A percentile compares a stretch with the other conserved stretches of the same genome.
Evolutionary conservation across 768 basidiomycete species (phyloP).

Genomic region (Cystoderma amianthinum): DNA sequence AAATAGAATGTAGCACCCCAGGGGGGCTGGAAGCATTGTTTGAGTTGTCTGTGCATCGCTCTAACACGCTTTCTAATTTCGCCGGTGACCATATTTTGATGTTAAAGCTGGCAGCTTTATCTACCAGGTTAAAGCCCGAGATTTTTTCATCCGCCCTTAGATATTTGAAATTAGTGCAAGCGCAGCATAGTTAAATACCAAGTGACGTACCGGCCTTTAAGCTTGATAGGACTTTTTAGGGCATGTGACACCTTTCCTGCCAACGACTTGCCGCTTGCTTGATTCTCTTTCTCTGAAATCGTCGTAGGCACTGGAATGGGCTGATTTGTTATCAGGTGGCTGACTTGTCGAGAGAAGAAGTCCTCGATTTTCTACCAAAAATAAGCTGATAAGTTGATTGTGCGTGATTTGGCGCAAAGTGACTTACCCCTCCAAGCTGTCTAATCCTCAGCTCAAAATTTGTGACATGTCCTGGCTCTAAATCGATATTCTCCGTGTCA

Average conservation of each 20-base stretch:
- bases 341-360: conserved; percentile 83
- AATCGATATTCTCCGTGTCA: conserved; percentile 50
- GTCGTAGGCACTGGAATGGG: conserved; percentile 24
- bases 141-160: neutral
- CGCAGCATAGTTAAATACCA: neutral
- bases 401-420: too few species aligned
- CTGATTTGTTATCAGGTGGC: conserved; percentile 79
- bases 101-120: conserved; percentile 60
- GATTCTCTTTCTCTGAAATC: conserved; percentile 63
- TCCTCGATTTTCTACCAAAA: conserved; percentile 64
- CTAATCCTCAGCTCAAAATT: conserved; percentile 48
- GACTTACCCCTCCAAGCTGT: conserved; percentile 74
- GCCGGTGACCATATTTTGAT: conserved; percentile 84
- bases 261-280: conserved; percentile 21
- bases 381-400: neutral
- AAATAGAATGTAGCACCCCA: conserved; percentile 17
- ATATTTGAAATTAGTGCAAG: too few species aligned
- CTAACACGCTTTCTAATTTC: conserved; percentile 67
- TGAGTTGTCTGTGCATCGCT: conserved; percentile 48
- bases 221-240: conserved; percentile 63
- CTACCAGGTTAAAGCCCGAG: conserved; percentile 37
- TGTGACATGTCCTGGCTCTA: conserved; percentile 24
- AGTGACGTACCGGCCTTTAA: conserved; percentile 44
- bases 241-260: conserved; percentile 13
- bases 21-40: conserved; percentile 15